Evolutionary conservation across 2,329 filamentous ascomycete species (phyloP).

Genomic region (Seiridium cupressi): DNA sequence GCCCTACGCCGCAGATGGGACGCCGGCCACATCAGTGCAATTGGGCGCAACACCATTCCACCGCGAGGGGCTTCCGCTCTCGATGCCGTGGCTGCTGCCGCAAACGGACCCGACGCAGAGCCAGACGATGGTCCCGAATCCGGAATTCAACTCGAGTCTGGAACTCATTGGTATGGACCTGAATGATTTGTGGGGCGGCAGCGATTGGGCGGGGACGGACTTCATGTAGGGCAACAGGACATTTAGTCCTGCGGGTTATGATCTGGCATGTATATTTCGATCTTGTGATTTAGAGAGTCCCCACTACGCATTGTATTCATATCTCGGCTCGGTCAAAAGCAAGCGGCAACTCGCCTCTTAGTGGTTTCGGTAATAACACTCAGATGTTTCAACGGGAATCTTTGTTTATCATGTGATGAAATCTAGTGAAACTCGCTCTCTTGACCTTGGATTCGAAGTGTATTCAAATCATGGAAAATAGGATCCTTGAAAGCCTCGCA

Average conservation of each 20-base stretch:
- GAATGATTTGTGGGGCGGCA: slow-evolving; percentile 50
- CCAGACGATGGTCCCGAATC: slow-evolving; percentile 39
- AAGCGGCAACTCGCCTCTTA: neutral
- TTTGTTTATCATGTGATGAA: too few relatives aligned
- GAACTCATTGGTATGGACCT: slow-evolving; percentile 52
- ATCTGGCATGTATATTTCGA: neutral
- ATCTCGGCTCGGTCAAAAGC: neutral
- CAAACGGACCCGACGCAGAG: slow-evolving; percentile 25
- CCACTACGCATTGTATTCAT: neutral
- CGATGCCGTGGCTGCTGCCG: slow-evolving; percentile 31
- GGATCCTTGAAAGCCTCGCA: too few relatives aligned
- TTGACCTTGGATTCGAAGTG: too few relatives aligned
- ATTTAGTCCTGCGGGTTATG: neutral
- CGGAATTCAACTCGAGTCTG: slow-evolving; percentile 45
- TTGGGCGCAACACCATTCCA: slow-evolving; percentile 19
- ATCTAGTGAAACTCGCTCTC: too few relatives aligned
- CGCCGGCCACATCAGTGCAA: slow-evolving; percentile 13
- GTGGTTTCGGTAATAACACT: too few relatives aligned
- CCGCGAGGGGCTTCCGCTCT: slow-evolving; percentile 23
- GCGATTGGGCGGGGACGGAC: slow-evolving; percentile 32
- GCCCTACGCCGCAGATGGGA: slow-evolving; percentile 35
- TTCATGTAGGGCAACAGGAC: slow-evolving; percentile 6
- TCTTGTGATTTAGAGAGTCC: neutral
- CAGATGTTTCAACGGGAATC: too few relatives aligned
- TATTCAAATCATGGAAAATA: too few relatives aligned